phyloP scores from a whole-genome alignment of 2,329 filamentous ascomycete species.

The Colletotrichum agaves region DNA sequence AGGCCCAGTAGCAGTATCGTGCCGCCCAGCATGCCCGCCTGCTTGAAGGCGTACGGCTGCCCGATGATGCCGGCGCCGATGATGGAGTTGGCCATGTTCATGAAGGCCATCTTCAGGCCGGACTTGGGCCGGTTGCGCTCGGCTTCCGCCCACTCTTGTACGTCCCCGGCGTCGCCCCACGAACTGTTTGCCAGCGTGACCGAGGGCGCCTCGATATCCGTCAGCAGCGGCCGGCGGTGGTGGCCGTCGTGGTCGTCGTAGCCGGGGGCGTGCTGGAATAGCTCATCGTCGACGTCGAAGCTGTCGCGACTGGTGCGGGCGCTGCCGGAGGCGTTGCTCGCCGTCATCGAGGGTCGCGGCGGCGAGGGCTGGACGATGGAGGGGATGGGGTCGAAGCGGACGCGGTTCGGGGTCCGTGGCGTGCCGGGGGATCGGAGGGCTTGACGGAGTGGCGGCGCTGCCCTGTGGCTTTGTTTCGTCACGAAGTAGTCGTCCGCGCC shows the following conservation, averaged over 20 bases:
- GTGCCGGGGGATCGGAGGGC: slow-evolving; percentile 49
- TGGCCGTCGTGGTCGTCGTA: slow-evolving; percentile 33
- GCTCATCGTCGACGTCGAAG: slow-evolving; percentile 38
- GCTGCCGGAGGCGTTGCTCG: slow-evolving; percentile 26
- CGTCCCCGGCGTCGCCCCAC: slow-evolving; percentile 52
- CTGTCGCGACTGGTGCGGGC: slow-evolving; percentile 30
- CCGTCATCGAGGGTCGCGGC: slow-evolving; percentile 30
- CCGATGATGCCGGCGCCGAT: slow-evolving; percentile 82
- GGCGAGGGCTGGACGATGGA: slow-evolving; percentile 49
- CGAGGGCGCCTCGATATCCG: slow-evolving; percentile 84
- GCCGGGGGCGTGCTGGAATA: slow-evolving; percentile 32
- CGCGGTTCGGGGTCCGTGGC: slow-evolving; percentile 75
- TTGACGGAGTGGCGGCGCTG: slow-evolving; percentile 22
- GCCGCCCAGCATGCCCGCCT: slow-evolving; percentile 87
- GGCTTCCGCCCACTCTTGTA: slow-evolving; percentile 61
- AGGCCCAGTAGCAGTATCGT: slow-evolving; percentile 80
- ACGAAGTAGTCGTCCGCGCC: slow-evolving; percentile 28
- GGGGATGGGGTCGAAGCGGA: slow-evolving; percentile 75
- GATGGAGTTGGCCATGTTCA: slow-evolving; percentile 99
- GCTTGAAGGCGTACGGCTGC: slow-evolving; percentile 94
- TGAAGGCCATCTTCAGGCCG: slow-evolving; percentile 87
- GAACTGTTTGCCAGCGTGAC: slow-evolving; percentile 72
- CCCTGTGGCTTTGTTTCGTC: slow-evolving; percentile 10
- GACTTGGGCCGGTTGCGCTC: slow-evolving; percentile 80
- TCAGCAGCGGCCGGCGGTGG: slow-evolving; percentile 78